These are phyloP conservation scores for Fusarium sp. DNA, from an alignment of 2,329 filamentous ascomycete species.

Conservation along the genomic window DNA sequence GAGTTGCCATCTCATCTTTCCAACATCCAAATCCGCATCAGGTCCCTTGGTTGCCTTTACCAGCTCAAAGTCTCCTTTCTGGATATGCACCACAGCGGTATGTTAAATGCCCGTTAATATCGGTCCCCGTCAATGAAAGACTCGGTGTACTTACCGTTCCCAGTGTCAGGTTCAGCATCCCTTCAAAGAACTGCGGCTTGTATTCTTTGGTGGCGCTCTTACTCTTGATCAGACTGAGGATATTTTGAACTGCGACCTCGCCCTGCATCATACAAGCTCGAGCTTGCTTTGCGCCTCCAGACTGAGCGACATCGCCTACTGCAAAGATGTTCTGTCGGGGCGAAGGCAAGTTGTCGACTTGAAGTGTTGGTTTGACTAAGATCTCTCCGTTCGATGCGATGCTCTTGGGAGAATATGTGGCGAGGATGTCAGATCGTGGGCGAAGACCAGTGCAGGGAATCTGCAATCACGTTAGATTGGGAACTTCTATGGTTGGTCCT, in stretches of 20 bases:
- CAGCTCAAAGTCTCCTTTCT: slow-evolving; percentile 9
- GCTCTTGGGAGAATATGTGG: not conserved
- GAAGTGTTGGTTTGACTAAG: slow-evolving; percentile 7
- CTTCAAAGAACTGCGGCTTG: slow-evolving; percentile 10
- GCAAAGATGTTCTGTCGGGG: slow-evolving; percentile 2
- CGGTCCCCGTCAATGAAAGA: accelerated
- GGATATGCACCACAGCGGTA: not conserved
- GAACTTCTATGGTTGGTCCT: accelerated
- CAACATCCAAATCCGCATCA: slow-evolving; percentile 1
- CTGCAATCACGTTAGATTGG: not conserved
- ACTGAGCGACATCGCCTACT: slow-evolving; percentile 9
- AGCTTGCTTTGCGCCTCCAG: slow-evolving; percentile 25
- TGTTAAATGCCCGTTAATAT: not conserved
- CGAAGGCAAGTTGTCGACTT: not conserved
- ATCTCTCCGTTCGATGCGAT: slow-evolving; percentile 11
- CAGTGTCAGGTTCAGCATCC: not conserved
- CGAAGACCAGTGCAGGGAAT: slow-evolving; percentile 28
- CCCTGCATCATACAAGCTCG: slow-evolving; percentile 20
- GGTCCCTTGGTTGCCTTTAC: not conserved
- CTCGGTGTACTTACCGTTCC: not conserved
- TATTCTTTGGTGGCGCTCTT: not conserved
- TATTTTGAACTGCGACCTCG: slow-evolving; percentile 1
- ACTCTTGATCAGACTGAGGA: slow-evolving; percentile 1
- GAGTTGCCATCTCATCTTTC: slow-evolving; percentile 1
- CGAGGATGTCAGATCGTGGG: slow-evolving; percentile 8